Base-by-base conservation (phyloP, 2,329 filamentous ascomycete species). In the Exophiala lecanii-corni region DNA sequence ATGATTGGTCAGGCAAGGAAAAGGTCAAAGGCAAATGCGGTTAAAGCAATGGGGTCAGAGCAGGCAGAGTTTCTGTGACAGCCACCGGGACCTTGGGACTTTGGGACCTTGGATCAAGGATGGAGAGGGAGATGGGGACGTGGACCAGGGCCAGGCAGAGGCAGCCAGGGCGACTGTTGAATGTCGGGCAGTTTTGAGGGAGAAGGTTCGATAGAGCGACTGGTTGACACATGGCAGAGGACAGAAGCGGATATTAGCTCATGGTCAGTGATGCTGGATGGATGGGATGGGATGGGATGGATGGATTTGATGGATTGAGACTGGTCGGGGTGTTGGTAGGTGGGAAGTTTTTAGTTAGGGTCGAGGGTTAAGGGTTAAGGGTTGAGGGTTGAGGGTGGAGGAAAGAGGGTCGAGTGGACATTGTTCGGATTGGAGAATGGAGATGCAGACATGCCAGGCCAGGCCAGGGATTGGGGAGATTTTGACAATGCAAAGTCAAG, bases 1-100 rank as follows among this genome's bases (percentile, higher is more conserved):
- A 43, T 45, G 49, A 51, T 49, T 49, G 45, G 45, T 17, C 40
- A 44, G 48, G 40, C 34, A 44, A 36, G 23, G 35, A 19, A 23
- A 20, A 41, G 45, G 34, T 38, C 39, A 30, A 40, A 28, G 39
- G 36, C 39, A 37, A 45, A 35, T 34, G 36, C 37, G 34, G 43
- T 43, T 38, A 38, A 49, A 17, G 45, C 34, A 36, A 26, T 26
- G 36, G 41, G 25, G 41, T 23, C 39, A 37, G 39, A 39, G 41
- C 28, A 45, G 45, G 33, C 41, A 41, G 49, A 41, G 41, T 45
- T 46, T 44, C 43, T 51, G 49, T 17, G 30, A 33, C 16, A 35
- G 33, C 33, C 13, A 35, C 33, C 17, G 33, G 33, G 33, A 35
- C 23, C 12, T 12, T 26, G 23, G 23, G 23, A 35, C 19, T 17